Base-by-base conservation (phyloP, 176 grass and related monocot species). In the Phoenix dactylifera region DNA sequence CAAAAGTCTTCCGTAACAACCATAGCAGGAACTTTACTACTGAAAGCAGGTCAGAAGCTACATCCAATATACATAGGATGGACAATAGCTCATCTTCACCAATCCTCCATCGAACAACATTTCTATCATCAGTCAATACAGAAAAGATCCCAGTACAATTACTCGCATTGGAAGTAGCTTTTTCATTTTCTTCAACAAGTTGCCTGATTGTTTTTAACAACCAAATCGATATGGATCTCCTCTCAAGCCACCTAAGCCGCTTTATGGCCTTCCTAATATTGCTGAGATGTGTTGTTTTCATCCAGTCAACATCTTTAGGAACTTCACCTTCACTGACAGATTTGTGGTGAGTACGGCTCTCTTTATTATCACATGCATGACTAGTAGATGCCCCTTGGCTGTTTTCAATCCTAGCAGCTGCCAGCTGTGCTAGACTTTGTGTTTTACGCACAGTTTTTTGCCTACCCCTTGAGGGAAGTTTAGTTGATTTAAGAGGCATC, bases 331-430 rank as follows among this genome's bases (percentile, higher is more conserved):
- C 87, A 24, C 24, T 68, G 58, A 58, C 74, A 70, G 88, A 76
- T 76, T 88, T 83, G 74, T 89, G 94, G 71, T 93, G 94, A 16
- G 85, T 79, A 64, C 94, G 93, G 58, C 70, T 80, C 69, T 83
- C 55, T 64, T 98, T 98, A 66, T 76, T 98, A 68, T 98, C 88
- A 49, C 94, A 98, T 53, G 89, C 81, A 92, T 98, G 94, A 69
- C 94, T 98, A 68, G 94, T 89, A 74, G 94, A 98, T 61, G 94
- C 88, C 50, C 93, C 88, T 57, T 93, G 88, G 69, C 85, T 93
- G 70, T 88, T 84, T 76, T 98, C 94, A 67, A 93, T 98, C 67
- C 88, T 76, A 76, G 84, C 73, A 81, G 81, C 67, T 35, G 85
- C 88, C 76, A 98, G 86, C 63, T 93, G 94, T 62, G 94, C 88